Evolutionary conservation across 108 stramenopile species (phyloP).

Genomic region (Discostella stelligeroides): DNA sequence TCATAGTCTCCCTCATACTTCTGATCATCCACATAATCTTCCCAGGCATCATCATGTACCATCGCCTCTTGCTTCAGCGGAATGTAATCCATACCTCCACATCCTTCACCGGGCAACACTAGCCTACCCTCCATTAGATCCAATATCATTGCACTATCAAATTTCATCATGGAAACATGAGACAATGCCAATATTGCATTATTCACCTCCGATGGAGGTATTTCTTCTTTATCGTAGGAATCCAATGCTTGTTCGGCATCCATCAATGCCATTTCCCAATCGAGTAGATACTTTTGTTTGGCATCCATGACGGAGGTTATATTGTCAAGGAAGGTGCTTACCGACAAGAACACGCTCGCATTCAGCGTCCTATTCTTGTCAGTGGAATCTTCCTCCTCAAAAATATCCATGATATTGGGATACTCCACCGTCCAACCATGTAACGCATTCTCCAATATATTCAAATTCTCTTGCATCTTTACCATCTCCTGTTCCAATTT

Average conservation of each 20-base stretch:
- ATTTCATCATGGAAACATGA: conserved; percentile 17
- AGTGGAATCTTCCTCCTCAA: background rate
- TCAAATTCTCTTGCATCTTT: conserved; percentile 7
- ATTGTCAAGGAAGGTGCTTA: background rate
- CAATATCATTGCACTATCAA: conserved; percentile 20
- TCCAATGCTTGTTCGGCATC: conserved; percentile 19
- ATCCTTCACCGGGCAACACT: conserved; percentile 40
- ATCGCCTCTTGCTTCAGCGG: no score
- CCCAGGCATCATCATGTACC: no score
- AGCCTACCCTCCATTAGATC: conserved; percentile 16
- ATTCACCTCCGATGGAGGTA: conserved; percentile 18
- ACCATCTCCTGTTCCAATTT: conserved; percentile 17
- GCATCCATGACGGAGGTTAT: conserved; percentile 5
- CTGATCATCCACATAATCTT: conserved; percentile 6
- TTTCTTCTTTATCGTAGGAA: background rate
- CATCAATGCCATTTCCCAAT: conserved; percentile 33
- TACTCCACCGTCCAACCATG: background rate
- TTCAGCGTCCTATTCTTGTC: background rate
- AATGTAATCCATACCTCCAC: conserved; percentile 34
- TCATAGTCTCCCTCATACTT: background rate
- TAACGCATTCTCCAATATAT: conserved; percentile 7
- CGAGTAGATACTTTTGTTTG: conserved; percentile 4
- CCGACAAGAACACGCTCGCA: background rate
- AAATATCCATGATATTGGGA: conserved; percentile 1
- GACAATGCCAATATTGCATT: conserved; percentile 16